Percentiles rank a stretch among this genome's conserved stretches.
phyloP scores from a whole-genome alignment of 495 filamentous ascomycete species.

The Cercophora sp. region DNA sequence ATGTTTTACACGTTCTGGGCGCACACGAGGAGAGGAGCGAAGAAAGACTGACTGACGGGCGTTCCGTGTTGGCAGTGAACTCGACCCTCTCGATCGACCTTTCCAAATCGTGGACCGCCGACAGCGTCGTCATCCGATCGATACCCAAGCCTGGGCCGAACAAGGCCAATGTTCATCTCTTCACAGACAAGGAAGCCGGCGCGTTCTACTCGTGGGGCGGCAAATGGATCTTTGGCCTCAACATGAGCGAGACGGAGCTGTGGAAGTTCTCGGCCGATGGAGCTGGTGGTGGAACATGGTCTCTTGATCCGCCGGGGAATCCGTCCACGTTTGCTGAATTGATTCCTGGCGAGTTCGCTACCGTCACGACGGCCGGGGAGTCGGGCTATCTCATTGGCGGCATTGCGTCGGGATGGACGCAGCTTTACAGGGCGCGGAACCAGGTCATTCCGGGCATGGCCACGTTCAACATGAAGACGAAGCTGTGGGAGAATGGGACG shows the following conservation, averaged over 20 bases:
- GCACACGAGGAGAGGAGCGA: background rate
- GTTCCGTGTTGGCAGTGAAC: slow-evolving; percentile 18
- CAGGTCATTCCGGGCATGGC: slow-evolving; percentile 21
- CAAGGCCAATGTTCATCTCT: slow-evolving; percentile 24
- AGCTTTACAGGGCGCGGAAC: background rate
- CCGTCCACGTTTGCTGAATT: slow-evolving; percentile 4
- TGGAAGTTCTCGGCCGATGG: slow-evolving; percentile 35
- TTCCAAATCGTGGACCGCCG: slow-evolving; percentile 32
- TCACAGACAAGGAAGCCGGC: slow-evolving; percentile 23
- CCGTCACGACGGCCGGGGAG: background rate
- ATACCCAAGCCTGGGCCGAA: slow-evolving; percentile 20
- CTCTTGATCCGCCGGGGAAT: slow-evolving; percentile 7
- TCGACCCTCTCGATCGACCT: slow-evolving; percentile 37
- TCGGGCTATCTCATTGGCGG: slow-evolving; percentile 19
- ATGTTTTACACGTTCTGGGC: background rate
- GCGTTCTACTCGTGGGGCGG: slow-evolving; percentile 38
- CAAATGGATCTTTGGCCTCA: slow-evolving; percentile 9
- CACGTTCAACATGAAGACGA: slow-evolving; percentile 19
- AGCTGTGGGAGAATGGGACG: slow-evolving; percentile 17
- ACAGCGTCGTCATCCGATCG: slow-evolving; percentile 23
- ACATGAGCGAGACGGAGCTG: slow-evolving; percentile 20
- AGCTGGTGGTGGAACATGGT: slow-evolving; percentile 34
- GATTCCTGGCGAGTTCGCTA: slow-evolving; percentile 2
- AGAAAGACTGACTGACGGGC: background rate
- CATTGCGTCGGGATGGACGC: slow-evolving; percentile 10